Evolutionary conservation across 441 rosid genomes (phyloP).

Genomic region (Brassica hybrid): DNA sequence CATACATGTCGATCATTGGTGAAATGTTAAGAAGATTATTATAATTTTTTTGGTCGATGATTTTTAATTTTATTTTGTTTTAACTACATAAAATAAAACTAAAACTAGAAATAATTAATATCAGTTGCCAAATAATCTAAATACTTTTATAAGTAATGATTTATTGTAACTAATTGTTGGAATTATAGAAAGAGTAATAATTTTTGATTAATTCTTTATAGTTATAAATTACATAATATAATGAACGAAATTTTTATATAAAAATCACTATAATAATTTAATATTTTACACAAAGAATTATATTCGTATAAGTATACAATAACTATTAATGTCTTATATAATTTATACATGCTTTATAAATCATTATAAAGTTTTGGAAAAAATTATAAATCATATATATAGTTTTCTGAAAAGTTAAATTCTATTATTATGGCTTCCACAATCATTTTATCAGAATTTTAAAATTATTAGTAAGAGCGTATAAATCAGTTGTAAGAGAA

Average conservation of each 20-base stretch:
- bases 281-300: too few relatives aligned
- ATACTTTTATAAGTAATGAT: too few relatives aligned
- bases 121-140: neutral
- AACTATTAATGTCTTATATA: neutral
- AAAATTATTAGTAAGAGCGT: neutral
- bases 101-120: too few relatives aligned
- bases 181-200: too few relatives aligned
- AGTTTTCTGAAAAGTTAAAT: too few relatives aligned
- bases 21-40: too few relatives aligned
- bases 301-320: neutral
- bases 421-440: neutral
- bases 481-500: too few relatives aligned
- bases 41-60: neutral
- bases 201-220: too few relatives aligned
- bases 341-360: too few relatives aligned
- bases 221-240: neutral
- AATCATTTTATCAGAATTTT: neutral
- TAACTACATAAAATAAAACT: too few relatives aligned
- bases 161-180: neutral
- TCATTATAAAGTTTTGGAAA: neutral
- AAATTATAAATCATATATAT: too few relatives aligned
- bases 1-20: neutral
- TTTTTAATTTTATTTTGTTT: too few relatives aligned
- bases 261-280: neutral
- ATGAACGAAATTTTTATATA: neutral